Base-by-base conservation (phyloP, 768 basidiomycete species). In the Tulasnella sp. region DNA sequence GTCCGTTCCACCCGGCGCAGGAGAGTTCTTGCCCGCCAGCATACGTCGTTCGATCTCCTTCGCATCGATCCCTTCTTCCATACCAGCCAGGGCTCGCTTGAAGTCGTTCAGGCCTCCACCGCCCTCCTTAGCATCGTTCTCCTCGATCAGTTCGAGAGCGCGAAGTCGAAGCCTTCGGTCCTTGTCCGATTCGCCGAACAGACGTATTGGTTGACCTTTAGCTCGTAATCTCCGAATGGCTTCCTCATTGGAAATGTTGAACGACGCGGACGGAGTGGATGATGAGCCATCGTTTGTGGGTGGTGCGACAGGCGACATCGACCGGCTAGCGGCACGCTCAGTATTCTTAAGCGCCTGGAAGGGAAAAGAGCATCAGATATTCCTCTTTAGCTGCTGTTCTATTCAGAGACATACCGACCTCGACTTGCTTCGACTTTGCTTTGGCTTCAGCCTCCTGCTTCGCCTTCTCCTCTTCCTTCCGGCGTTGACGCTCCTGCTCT, bases 111-210 rank as follows among this genome's bases (percentile, higher is more conserved):
- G 69, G 79, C 94, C 92, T 0, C 94, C 93, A 32, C 89, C 90
- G 67, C 88, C 88, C 26, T 72, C 75, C 39, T 87, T 84, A 73
- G 88, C 86, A 3, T 89, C 91, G 69, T 89, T 90, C 81, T 95
- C 93, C 78, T 99, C 97, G 71, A 98, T 92, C 41, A 99, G 87
- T 78, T 99, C 97, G 17, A 99, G 83, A 0, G 97, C 96, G 67
- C 97, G 87, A 16, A 99, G 82, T 16, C 97, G 88, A 16, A 98
- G 81, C 37, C 95, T 84, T 11, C 97, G 86, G 34, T 98, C 97
- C 82, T 95, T 94, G 82, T 99, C 97, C 0, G 89, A 88, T 79
- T 99, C 97, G 37, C 89, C 97, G 77, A 99, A 99, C 9, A 99
- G 82, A 35, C 94, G 87, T 74, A 98, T 91, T 4, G 97, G 97